Conservation (phyloP, 2,329 filamentous ascomycete genomes). For the Ilyonectria sp. region DNA sequence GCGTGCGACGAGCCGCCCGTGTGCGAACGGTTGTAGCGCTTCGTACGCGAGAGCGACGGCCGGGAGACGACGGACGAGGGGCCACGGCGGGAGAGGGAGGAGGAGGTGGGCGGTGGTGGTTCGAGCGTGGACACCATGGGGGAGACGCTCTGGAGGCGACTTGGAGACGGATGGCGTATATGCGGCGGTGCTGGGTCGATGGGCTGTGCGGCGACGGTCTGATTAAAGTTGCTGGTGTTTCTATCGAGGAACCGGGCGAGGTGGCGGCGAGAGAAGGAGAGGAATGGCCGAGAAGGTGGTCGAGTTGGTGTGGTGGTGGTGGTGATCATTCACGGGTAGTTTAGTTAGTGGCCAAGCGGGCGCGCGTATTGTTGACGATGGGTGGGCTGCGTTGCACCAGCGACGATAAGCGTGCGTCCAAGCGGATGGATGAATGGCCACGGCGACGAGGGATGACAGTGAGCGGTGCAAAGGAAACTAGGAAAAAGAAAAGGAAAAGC, state of each 20-base stretch:
- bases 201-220: not conserved
- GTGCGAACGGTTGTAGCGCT: conserved; percentile 86
- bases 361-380: conserved; percentile 27
- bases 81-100: conserved; percentile 71
- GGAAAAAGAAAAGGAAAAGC: conserved; percentile 1
- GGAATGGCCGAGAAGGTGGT: conserved; percentile 24
- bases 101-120: conserved; percentile 53
- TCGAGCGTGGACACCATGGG: conserved; percentile 77
- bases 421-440: not conserved
- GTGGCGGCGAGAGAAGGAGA: conserved; percentile 34
- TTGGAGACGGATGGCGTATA: conserved; percentile 1
- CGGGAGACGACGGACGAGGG: conserved; percentile 73
- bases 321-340: conserved; percentile 44
- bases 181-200: not conserved
- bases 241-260: conserved; percentile 23
- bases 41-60: conserved; percentile 70
- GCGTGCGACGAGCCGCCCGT: conserved; percentile 78
- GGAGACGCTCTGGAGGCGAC: conserved; percentile 12
- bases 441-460: not conserved
- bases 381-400: conserved; percentile 26
- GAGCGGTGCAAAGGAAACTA: not conserved
- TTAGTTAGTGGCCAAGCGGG: conserved; percentile 25
- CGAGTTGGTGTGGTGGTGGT: conserved; percentile 18
- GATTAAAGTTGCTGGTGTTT: conserved; percentile 1
- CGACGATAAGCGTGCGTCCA: conserved; percentile 26